Conservation (phyloP, 108 stramenopile species). For the Stephanodiscus triporus region DNA sequence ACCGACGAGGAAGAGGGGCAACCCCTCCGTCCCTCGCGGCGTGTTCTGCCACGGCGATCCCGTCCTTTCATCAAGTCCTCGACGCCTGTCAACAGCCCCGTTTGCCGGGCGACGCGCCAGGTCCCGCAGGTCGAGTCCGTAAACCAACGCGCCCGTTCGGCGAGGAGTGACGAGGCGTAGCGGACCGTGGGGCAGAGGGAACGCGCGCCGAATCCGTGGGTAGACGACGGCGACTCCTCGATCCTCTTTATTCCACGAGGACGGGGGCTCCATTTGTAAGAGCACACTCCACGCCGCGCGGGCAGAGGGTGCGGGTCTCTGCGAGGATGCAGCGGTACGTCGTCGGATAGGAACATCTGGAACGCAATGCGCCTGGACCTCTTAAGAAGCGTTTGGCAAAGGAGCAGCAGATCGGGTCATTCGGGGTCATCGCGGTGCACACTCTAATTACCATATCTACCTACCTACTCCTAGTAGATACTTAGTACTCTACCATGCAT, state of each 20-base stretch:
- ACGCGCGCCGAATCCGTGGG: conserved; percentile 85
- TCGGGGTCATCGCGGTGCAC: no score
- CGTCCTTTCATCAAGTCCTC: conserved; percentile 62
- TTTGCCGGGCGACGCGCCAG: conserved; percentile 68
- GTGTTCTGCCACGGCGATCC: conserved; percentile 56
- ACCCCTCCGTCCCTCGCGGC: conserved; percentile 22
- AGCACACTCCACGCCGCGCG: conserved; percentile 59
- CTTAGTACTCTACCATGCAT: no score
- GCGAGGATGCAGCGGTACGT: conserved; percentile 5
- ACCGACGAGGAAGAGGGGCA: conserved; percentile 69
- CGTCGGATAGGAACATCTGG: not conserved
- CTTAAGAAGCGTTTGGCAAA: no score
- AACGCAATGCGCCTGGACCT: no score
- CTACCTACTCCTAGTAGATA: no score
- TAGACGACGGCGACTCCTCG: conserved; percentile 70
- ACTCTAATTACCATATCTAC: no score
- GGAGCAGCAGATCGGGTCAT: no score
- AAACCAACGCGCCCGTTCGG: conserved; percentile 60
- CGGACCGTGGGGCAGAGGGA: conserved; percentile 78
- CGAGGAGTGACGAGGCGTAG: conserved; percentile 74
- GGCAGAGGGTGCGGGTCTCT: conserved; percentile 22
- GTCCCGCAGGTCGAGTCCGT: conserved; percentile 76
- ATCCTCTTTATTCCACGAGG: conserved; percentile 6
- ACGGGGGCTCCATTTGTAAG: conserved; percentile 54
- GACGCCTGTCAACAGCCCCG: conserved; percentile 62